phyloP scores from a whole-genome alignment of 2,329 filamentous ascomycete genomes.

The Ascochyta fabae region DNA sequence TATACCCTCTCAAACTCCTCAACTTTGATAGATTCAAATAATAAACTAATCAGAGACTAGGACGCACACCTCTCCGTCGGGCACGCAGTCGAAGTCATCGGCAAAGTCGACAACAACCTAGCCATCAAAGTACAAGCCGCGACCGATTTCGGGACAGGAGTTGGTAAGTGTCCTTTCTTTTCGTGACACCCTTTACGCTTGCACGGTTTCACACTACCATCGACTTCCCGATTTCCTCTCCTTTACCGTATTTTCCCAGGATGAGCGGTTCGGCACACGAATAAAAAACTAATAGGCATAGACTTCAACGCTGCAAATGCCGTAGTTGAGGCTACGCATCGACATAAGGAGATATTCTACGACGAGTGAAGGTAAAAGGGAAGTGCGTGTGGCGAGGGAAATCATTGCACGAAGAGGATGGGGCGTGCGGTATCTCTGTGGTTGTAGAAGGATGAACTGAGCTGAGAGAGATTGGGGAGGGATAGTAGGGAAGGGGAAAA shows the following conservation, averaged over 20 bases:
- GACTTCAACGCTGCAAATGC: conserved; percentile 78
- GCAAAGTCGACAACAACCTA: conserved; percentile 78
- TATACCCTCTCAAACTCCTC: too few relatives aligned
- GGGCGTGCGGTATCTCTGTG: too few relatives aligned
- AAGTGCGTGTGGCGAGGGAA: not conserved
- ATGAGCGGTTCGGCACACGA: too few relatives aligned
- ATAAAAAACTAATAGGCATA: conserved; percentile 44
- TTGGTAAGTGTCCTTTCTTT: conserved; percentile 63
- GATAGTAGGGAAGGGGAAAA: too few relatives aligned
- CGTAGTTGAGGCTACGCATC: conserved; percentile 86
- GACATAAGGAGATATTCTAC: conserved; percentile 81
- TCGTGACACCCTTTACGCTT: too few relatives aligned
- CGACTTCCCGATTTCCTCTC: too few relatives aligned
- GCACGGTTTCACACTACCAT: too few relatives aligned
- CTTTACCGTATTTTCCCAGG: too few relatives aligned
- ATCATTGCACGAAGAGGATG: too few relatives aligned
- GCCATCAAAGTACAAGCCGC: conserved; percentile 73
- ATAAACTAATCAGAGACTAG: conserved; percentile 51
- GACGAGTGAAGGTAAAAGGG: conserved; percentile 46
- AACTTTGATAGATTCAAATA: too few relatives aligned
- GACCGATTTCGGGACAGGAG: conserved; percentile 70
- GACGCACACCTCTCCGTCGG: conserved; percentile 73
- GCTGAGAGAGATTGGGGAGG: too few relatives aligned
- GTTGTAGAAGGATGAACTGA: too few relatives aligned
- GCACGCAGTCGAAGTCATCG: conserved; percentile 77